These are phyloP conservation scores for Larix sibirica DNA, from an alignment of 83 land plant species.

Conservation along the genomic window DNA sequence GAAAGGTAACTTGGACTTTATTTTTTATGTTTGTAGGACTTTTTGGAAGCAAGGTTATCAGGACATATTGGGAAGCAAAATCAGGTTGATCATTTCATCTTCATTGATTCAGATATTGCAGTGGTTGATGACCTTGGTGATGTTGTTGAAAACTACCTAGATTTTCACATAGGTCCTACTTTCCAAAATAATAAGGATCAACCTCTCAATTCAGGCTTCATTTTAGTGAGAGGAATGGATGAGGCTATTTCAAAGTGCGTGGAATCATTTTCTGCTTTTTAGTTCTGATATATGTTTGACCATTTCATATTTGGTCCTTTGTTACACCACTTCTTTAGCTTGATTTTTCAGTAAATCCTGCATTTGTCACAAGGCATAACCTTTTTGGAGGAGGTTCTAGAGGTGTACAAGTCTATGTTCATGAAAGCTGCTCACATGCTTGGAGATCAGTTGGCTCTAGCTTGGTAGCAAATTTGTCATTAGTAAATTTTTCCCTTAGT, in stretches of 20 bases:
- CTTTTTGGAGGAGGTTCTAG: slow-evolving; percentile 59
- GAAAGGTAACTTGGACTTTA: not conserved
- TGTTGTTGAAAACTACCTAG: slow-evolving; percentile 46
- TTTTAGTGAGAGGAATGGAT: slow-evolving; percentile 75
- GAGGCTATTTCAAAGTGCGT: slow-evolving; percentile 71
- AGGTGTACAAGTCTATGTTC: slow-evolving; percentile 58
- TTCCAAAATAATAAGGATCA: slow-evolving; percentile 89
- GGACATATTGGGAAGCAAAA: slow-evolving; percentile 23
- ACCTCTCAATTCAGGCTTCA: slow-evolving; percentile 88
- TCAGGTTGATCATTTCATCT: slow-evolving; percentile 58
- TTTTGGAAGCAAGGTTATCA: slow-evolving; percentile 45
- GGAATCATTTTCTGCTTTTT: slow-evolving; percentile 1
- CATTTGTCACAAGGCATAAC: slow-evolving; percentile 55
- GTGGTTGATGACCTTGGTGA: slow-evolving; percentile 75
- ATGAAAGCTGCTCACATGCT: slow-evolving; percentile 80
- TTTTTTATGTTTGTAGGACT: slow-evolving; percentile 36
- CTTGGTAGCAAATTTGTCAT: slow-evolving; percentile 15
- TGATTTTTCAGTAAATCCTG: not conserved
- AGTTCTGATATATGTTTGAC: not conserved
- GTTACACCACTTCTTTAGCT: not conserved
- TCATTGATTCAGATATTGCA: slow-evolving; percentile 89
- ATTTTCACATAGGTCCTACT: slow-evolving; percentile 85
- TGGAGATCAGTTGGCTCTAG: slow-evolving; percentile 92
- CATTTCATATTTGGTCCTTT: not conserved
- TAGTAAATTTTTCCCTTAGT: no score